Conservation (phyloP, 139 green algal species). For the Desmodesmus armatus region DNA sequence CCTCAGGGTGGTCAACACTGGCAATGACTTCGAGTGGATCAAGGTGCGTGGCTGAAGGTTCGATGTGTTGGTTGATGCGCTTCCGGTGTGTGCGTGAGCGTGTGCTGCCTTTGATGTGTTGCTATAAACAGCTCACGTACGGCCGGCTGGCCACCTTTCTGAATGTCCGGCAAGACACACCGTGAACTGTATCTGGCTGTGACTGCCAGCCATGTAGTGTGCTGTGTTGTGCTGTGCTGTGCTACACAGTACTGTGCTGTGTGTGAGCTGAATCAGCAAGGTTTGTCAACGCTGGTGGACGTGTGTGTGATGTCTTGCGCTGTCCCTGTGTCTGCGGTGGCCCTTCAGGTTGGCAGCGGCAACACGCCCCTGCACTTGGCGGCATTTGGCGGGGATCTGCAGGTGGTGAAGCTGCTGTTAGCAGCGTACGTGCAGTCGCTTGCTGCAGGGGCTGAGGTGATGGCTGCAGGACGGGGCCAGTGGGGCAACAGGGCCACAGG, state of each 20-base stretch:
- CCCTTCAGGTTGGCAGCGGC: constrained; percentile 27
- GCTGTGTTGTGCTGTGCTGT: background rate
- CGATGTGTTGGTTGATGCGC: too few species aligned
- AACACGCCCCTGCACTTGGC: constrained; percentile 58
- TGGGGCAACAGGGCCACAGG: constrained; percentile 39
- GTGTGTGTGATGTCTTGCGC: background rate
- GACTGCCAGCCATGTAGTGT: background rate
- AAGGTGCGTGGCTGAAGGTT: constrained; percentile 6
- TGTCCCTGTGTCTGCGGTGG: background rate
- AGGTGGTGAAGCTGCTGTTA: constrained; percentile 52
- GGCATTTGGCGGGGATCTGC: constrained; percentile 45
- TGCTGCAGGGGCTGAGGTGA: constrained; percentile 30
- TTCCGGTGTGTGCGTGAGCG: too few species aligned
- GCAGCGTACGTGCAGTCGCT: constrained; percentile 44
- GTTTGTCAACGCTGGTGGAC: too few species aligned
- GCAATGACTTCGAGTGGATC: constrained; percentile 42
- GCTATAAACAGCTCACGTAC: background rate
- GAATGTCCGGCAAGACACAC: too few species aligned
- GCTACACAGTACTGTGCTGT: too few species aligned
- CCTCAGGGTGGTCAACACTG: constrained; percentile 45
- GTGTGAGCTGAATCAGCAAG: too few species aligned
- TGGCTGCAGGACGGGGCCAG: constrained; percentile 7
- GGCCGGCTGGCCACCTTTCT: too few species aligned
- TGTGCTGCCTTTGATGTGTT: too few species aligned
- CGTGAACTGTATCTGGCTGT: too few species aligned